Conservation (phyloP, 345 rosid species). For the Linum trigynum region DNA sequence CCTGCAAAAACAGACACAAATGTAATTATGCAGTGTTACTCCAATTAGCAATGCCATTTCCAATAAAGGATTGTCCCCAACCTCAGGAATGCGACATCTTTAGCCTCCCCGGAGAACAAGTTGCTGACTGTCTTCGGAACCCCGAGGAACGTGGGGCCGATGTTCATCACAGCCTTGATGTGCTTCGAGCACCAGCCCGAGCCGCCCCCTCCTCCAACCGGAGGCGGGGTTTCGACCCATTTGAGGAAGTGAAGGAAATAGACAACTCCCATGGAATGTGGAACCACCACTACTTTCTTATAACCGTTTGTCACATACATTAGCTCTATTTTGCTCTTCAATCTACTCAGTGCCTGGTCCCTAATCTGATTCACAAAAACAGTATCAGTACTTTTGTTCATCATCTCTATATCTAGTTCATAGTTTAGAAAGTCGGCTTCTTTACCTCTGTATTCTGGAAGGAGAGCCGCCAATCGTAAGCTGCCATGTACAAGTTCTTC, state of each 20-base stretch:
- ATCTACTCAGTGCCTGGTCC: conserved; percentile 76
- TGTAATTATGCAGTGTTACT: neutral
- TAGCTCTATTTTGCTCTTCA: conserved; percentile 71
- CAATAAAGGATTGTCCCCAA: conserved; percentile 11
- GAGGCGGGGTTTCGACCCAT: conserved; percentile 99
- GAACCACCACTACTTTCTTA: conserved; percentile 74
- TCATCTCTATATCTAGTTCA: neutral
- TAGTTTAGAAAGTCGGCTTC: conserved; percentile 7
- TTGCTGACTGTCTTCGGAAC: conserved; percentile 86
- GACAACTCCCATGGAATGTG: conserved; percentile 96
- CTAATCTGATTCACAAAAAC: conserved; percentile 46
- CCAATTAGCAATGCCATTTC: neutral
- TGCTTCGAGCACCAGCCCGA: conserved; percentile 89
- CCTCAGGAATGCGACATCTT: conserved; percentile 94
- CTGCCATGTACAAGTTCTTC: conserved; percentile 93
- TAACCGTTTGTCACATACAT: conserved; percentile 82
- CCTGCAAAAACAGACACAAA: conserved; percentile 37
- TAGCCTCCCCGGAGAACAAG: conserved; percentile 92
- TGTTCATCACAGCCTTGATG: conserved; percentile 87
- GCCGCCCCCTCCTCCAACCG: conserved; percentile 96
- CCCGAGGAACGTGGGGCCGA: conserved; percentile 92
- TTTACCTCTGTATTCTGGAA: conserved; percentile 95
- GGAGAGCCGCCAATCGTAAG: conserved; percentile 94
- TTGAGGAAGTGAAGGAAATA: conserved; percentile 95
- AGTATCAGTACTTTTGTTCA: conserved; percentile 9